phyloP scores from a whole-genome alignment of 768 basidiomycete genomes.

The Sarcomyxa edulis region DNA sequence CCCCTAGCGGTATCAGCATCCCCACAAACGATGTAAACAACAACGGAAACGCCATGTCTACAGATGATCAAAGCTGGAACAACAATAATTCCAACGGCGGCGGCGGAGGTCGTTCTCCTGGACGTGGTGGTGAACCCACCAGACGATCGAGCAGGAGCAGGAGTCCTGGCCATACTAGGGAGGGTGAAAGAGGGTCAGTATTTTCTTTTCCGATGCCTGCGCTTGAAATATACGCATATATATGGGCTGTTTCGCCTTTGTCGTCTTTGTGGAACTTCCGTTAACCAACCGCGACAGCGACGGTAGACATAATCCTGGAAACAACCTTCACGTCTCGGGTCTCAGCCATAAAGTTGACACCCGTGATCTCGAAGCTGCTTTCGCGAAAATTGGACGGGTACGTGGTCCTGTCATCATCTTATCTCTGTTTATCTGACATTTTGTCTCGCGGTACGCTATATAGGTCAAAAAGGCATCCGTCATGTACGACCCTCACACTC shows the following conservation, averaged over 20 bases:
- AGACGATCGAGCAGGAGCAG: constrained; percentile 75
- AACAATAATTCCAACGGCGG: constrained; percentile 24
- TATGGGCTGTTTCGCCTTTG: constrained; percentile 16
- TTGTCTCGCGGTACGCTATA: neutral
- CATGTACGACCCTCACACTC: constrained; percentile 68
- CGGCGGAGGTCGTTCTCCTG: constrained; percentile 32
- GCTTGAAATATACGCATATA: no score
- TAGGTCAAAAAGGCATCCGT: constrained; percentile 72
- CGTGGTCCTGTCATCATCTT: constrained; percentile 20
- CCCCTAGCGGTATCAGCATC: constrained; percentile 68
- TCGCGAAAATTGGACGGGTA: constrained; percentile 84
- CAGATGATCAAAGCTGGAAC: constrained; percentile 57
- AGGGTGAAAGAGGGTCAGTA: constrained; percentile 53
- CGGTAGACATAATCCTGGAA: constrained; percentile 59
- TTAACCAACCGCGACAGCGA: constrained; percentile 34
- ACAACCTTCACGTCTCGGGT: constrained; percentile 60
- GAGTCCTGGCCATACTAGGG: constrained; percentile 51
- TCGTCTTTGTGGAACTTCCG: constrained; percentile 7
- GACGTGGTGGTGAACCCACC: constrained; percentile 45
- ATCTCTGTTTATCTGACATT: constrained; percentile 2
- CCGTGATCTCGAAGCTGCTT: constrained; percentile 82
- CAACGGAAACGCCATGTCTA: constrained; percentile 36
- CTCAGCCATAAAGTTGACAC: constrained; percentile 62
- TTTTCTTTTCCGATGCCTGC: constrained; percentile 11
- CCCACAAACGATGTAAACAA: constrained; percentile 48